These are phyloP conservation scores for Vitis hybrid DNA, from an alignment of 177 flowering plant species.

Conservation along the genomic window DNA sequence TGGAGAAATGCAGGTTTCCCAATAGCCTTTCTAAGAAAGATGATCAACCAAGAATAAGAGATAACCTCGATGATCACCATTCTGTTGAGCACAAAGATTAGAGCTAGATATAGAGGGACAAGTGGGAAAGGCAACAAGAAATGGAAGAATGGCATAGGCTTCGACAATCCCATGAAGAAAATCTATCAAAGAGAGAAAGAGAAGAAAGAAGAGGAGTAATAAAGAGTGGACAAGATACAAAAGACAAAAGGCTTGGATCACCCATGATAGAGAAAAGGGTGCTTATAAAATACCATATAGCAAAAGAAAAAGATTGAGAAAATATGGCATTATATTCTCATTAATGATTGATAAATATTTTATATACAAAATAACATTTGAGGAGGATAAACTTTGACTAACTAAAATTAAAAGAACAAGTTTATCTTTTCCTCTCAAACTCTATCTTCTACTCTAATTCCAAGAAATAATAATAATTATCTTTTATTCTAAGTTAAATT, in stretches of 20 bases:
- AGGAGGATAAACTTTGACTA: too few relatives aligned
- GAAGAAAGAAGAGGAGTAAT: conserved; percentile 53
- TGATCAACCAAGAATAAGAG: conserved; percentile 53
- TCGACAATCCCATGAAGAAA: conserved; percentile 63
- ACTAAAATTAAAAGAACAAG: too few relatives aligned
- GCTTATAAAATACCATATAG: too few relatives aligned
- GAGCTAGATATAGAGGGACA: conserved; percentile 57
- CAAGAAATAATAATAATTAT: too few relatives aligned
- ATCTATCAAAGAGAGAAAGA: conserved; percentile 52
- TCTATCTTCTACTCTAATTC: too few relatives aligned
- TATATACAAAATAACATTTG: too few relatives aligned
- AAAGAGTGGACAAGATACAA: conserved; percentile 53
- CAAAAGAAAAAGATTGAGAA: too few relatives aligned
- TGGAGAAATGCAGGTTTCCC: too few relatives aligned
- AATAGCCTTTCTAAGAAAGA: conserved; percentile 37
- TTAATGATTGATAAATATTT: too few relatives aligned
- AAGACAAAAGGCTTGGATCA: conserved; percentile 53
- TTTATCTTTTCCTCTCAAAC: too few relatives aligned
- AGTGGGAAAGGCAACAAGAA: conserved; percentile 60
- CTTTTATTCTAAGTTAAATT: too few relatives aligned
- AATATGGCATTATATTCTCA: too few relatives aligned
- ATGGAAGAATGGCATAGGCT: conserved; percentile 62
- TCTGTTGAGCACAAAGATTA: conserved; percentile 68
- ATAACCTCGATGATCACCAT: conserved; percentile 57
- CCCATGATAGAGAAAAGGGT: conserved; percentile 51